Evolutionary conservation across 768 basidiomycete species (phyloP).

Genomic region (Neoboletus magnificus): DNA sequence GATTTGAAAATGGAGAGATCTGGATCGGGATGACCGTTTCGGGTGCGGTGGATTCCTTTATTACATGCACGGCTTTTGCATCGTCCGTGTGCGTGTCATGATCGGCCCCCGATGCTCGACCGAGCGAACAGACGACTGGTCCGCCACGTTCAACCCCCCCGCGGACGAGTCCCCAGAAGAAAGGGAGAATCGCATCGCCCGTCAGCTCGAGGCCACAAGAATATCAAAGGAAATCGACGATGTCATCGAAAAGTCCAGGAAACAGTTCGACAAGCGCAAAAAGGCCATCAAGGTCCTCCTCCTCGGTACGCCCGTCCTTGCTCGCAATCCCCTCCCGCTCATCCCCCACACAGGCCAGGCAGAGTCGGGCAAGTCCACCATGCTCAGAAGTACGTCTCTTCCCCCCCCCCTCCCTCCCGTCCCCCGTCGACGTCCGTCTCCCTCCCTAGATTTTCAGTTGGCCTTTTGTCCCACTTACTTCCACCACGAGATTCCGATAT

Average conservation of each 20-base stretch:
- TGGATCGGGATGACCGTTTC: background rate
- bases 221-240: conserved; percentile 31
- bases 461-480: conserved; percentile 62
- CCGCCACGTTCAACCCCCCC: conserved; percentile 20
- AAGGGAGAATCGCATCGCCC: conserved; percentile 1
- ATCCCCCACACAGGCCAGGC: conserved; percentile 23
- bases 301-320: conserved; percentile 13
- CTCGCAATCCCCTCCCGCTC: rapidly evolving
- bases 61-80: background rate
- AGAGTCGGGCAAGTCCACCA: conserved; percentile 32
- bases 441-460: conserved; percentile 58
- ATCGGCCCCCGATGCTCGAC: background rate
- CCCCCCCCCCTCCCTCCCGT: background rate
- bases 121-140: conserved; percentile 21
- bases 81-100: background rate
- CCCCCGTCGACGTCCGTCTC: background rate
- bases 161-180: conserved; percentile 9
- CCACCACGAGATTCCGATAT: conserved; percentile 51
- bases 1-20: background rate
- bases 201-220: conserved; percentile 23
- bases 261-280: conserved; percentile 23
- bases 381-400: conserved; percentile 24
- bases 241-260: conserved; percentile 24
- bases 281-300: conserved; percentile 28
- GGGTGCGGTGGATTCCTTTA: background rate